Evolutionary conservation across 305 asterid genomes (phyloP), one percentile per base, ranked within the genome.

Genomic region (Fraxinus paxiana): DNA sequence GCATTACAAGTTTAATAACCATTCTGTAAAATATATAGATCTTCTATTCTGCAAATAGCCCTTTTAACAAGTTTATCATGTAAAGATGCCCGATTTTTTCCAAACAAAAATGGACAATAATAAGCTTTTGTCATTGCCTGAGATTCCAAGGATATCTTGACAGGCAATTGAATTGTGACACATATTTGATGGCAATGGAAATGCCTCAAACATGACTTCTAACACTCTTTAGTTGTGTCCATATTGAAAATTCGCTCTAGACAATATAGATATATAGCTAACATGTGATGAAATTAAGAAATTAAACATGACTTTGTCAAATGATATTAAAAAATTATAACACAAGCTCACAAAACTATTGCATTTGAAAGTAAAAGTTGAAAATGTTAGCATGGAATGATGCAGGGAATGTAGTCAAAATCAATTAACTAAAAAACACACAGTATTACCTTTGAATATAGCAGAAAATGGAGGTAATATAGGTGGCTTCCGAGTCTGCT

Each of bases 381-480:
- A 28, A 5, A n/a, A 26, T 26, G 73, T 30, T 67, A 26, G 18
- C 35, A 28, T 5, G 18, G 38, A 67, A 67, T 67, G 20, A 10
- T 26, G 73, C 38, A 67, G 15, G 73, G 18, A 67, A 67, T 67
- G 35, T 67, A 7, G 38, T 67, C 38, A 67, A 67, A 67, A 9
- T 28, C 7, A 67, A 67, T 67, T 67, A 67, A 28, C 3, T 28
- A 26, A 63, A 63, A 20, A 63, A 12, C 6, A 67, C 18, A 67
- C 6, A 28, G 38, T 10, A 56, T 80, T 90, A 95, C 99, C 98
- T 90, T 87, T 83, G 31, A 91, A 82, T 83, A 95, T 82, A 82
- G 90, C 91, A 87, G 95, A 87, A 89, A 95, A 30, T 30, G 33
- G 33, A 30, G 33, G 33, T 30, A 30, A 30, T 30, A 30, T 30